A percentile compares a stretch with the other conserved stretches of the same genome.
phyloP scores from a whole-genome alignment of 2,329 filamentous ascomycete genomes.

The Fusarium humuli region DNA sequence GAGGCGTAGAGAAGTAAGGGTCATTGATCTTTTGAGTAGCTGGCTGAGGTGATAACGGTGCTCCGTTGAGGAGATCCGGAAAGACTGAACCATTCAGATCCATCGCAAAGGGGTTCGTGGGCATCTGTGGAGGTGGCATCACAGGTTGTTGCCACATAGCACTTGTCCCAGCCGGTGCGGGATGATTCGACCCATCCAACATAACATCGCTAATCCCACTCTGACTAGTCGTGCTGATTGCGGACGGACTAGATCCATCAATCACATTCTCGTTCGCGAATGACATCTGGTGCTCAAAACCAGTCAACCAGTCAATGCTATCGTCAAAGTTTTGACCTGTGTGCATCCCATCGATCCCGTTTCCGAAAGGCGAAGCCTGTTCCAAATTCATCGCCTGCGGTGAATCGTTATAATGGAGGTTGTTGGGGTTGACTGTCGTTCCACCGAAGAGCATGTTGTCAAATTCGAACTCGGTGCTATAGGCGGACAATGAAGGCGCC shows the following conservation, averaged over 20 bases:
- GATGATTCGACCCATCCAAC: slow-evolving; percentile 82
- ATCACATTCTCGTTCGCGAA: slow-evolving; percentile 83
- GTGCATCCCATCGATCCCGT: slow-evolving; percentile 68
- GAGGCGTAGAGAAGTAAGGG: slow-evolving; percentile 82
- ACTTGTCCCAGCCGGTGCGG: slow-evolving; percentile 63
- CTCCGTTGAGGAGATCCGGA: slow-evolving; percentile 78
- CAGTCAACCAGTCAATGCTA: slow-evolving; percentile 83
- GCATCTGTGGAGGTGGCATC: slow-evolving; percentile 75
- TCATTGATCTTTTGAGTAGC: slow-evolving; percentile 77
- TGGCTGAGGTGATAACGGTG: slow-evolving; percentile 82
- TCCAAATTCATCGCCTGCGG: slow-evolving; percentile 75
- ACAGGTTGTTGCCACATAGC: slow-evolving; percentile 78
- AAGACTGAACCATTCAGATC: slow-evolving; percentile 81
- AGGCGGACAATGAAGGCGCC: slow-evolving; percentile 74
- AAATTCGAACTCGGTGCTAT: slow-evolving; percentile 65
- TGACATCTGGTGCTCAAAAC: slow-evolving; percentile 81
- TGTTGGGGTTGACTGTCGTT: slow-evolving; percentile 76
- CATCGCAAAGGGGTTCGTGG: slow-evolving; percentile 77
- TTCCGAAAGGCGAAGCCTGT: slow-evolving; percentile 69
- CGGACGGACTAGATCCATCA: slow-evolving; percentile 94
- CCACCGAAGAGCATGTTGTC: slow-evolving; percentile 74
- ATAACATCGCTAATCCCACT: slow-evolving; percentile 92
- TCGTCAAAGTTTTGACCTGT: slow-evolving; percentile 75
- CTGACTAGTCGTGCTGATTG: slow-evolving; percentile 94
- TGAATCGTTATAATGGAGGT: slow-evolving; percentile 86